Conservation (phyloP, 176 grass and related monocot genomes). For the Elymus sibiricus region DNA sequence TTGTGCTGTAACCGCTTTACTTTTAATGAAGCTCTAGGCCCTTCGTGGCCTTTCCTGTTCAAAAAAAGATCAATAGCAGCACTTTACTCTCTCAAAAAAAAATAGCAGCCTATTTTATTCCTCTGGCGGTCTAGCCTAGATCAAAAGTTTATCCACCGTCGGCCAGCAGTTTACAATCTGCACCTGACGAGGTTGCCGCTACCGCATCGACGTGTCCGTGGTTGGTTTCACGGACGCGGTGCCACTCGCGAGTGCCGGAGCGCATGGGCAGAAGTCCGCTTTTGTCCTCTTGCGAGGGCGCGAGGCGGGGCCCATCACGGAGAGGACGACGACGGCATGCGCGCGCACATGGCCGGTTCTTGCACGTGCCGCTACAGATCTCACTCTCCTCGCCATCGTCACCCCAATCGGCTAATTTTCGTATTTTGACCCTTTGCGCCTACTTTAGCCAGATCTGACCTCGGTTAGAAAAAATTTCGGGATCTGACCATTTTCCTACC, state of each 20-base stretch:
- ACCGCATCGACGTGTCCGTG: background rate
- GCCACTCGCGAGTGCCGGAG: background rate
- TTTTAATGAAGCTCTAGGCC: too few relatives aligned
- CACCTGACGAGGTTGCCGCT: background rate
- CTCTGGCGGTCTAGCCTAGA: too few relatives aligned
- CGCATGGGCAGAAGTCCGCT: background rate
- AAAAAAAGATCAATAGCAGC: background rate
- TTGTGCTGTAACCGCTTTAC: too few relatives aligned
- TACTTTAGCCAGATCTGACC: too few relatives aligned
- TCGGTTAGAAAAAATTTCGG: too few relatives aligned
- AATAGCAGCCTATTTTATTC: background rate
- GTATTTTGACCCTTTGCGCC: too few relatives aligned
- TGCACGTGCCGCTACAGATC: conserved; percentile 16
- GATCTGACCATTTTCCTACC: too few relatives aligned
- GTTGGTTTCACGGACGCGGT: too few relatives aligned
- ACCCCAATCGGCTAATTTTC: too few relatives aligned
- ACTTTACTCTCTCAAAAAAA: too few relatives aligned
- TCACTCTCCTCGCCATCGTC: too few relatives aligned
- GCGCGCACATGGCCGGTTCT: background rate
- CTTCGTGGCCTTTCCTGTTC: too few relatives aligned
- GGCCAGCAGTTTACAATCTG: background rate
- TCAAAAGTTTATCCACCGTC: background rate
- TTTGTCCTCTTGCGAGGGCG: background rate
- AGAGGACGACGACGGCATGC: background rate
- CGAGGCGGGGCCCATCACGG: background rate